These are phyloP conservation scores for Warburgia ugandensis DNA, from an alignment of 164 flowering plant genomes.

Conservation along the genomic window DNA sequence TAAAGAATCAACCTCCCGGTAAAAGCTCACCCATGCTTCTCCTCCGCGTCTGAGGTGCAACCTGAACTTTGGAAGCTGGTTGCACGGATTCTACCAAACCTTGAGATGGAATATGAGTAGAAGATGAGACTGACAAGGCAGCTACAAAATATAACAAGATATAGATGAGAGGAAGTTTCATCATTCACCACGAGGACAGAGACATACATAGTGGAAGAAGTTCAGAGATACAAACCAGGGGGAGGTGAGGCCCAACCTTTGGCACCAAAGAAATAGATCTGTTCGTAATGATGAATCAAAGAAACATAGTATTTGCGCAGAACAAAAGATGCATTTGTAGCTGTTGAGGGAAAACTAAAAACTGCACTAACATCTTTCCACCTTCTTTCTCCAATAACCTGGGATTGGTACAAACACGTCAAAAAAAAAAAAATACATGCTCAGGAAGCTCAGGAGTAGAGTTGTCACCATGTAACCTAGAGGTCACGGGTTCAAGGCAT, in stretches of 20 bases:
- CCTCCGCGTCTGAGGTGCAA: slow-evolving; percentile 19
- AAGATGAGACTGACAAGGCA: slow-evolving; percentile 25
- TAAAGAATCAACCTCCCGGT: slow-evolving; percentile 30
- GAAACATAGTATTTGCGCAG: slow-evolving; percentile 83
- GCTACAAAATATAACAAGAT: slow-evolving; percentile 21
- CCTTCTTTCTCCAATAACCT: slow-evolving; percentile 66
- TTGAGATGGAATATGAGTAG: slow-evolving; percentile 17
- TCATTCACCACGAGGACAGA: not conserved
- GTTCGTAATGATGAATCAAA: slow-evolving; percentile 77
- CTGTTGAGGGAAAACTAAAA: slow-evolving; percentile 88
- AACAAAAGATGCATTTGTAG: slow-evolving; percentile 94
- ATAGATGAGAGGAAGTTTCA: not conserved
- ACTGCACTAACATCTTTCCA: slow-evolving; percentile 95
- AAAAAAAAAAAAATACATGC: not conserved
- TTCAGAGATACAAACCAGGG: slow-evolving; percentile 26
- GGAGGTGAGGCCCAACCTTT: slow-evolving; percentile 40
- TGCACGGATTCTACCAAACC: slow-evolving; percentile 13
- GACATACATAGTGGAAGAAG: not conserved
- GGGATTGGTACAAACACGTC: slow-evolving; percentile 6
- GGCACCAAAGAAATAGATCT: slow-evolving; percentile 69
- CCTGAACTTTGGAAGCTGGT: slow-evolving; percentile 24
- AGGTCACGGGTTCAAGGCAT: not conserved
- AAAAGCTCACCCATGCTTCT: slow-evolving; percentile 16
- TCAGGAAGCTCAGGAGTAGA: not conserved
- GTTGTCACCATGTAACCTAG: not conserved